These are phyloP conservation scores for Amphicarpaea edgeworthii DNA, from an alignment of 306 rosid species.

Conservation along the genomic window DNA sequence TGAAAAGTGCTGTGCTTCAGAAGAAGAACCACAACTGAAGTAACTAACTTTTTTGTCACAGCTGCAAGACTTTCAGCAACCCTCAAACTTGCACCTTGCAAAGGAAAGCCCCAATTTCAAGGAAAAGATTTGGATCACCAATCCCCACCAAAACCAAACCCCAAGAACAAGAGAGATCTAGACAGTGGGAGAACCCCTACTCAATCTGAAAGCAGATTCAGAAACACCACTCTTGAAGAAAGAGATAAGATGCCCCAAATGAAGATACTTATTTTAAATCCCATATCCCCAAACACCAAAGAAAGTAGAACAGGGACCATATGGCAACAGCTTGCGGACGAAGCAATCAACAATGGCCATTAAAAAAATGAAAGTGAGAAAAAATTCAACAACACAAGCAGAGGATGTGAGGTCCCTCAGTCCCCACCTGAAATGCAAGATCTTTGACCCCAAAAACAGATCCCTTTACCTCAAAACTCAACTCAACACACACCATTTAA, in stretches of 20 bases:
- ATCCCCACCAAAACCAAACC: conserved; percentile 61
- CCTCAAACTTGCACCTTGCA: conserved; percentile 50
- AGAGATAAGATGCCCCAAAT: conserved; percentile 49
- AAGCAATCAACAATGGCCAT: conserved; percentile 61
- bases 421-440: conserved; percentile 58
- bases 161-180: conserved; percentile 57
- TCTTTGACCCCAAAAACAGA: conserved; percentile 55
- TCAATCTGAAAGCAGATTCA: conserved; percentile 45
- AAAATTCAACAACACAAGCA: conserved; percentile 51
- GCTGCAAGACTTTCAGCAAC: conserved; percentile 15
- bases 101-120: conserved; percentile 48
- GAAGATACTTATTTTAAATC: conserved; percentile 54
- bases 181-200: conserved; percentile 17
- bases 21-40: conserved; percentile 49
- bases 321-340: conserved; percentile 64
- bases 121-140: conserved; percentile 48
- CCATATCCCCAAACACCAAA: conserved; percentile 56
- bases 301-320: conserved; percentile 54
- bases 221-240: conserved; percentile 35
- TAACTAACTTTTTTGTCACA: conserved; percentile 41
- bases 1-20: conserved; percentile 26
- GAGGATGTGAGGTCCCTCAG: conserved; percentile 54
- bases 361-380: conserved; percentile 53
- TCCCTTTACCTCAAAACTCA: conserved; percentile 23
- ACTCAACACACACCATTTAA: conserved; percentile 39